Evolutionary conservation across 1,284 basidiomycete genomes (phyloP).

Genomic region (Crocinoboletus sp.): DNA sequence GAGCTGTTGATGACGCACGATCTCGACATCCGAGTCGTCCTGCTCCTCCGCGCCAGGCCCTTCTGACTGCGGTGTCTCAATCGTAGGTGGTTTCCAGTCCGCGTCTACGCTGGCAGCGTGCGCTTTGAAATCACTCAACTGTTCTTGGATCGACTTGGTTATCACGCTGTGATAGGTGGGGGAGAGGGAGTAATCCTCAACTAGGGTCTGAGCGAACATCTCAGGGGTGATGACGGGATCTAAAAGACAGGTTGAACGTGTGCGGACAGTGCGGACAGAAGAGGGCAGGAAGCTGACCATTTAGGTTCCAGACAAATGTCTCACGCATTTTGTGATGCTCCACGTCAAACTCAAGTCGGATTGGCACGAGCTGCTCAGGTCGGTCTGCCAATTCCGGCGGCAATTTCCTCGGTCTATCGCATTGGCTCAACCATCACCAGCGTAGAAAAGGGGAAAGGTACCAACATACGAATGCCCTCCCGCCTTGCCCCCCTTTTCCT

Average conservation of each 20-base stretch:
- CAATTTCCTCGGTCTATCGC: conserved; percentile 56
- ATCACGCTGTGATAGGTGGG: conserved; percentile 72
- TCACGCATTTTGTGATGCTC: conserved; percentile 91
- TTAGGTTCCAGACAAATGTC: conserved; percentile 96
- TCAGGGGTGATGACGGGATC: conserved; percentile 90
- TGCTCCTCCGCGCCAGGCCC: conserved; percentile 31
- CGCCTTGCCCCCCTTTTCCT: conserved; percentile 54
- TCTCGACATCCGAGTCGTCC: conserved; percentile 35
- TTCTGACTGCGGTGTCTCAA: conserved; percentile 24
- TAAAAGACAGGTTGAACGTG: conserved; percentile 30
- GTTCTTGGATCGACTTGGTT: conserved; percentile 82
- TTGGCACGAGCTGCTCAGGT: conserved; percentile 84
- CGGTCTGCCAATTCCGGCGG: conserved; percentile 53
- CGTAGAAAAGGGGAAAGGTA: conserved; percentile 20
- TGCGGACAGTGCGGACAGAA: background rate
- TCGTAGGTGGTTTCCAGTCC: conserved; percentile 28
- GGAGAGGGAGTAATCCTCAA: conserved; percentile 88
- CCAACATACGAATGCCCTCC: conserved; percentile 70
- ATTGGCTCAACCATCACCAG: conserved; percentile 1
- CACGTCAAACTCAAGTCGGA: conserved; percentile 93
- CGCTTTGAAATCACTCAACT: conserved; percentile 75
- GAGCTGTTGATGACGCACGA: conserved; percentile 20
- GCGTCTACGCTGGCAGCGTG: conserved; percentile 50
- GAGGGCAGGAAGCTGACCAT: conserved; percentile 48
- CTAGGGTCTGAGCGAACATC: conserved; percentile 83